Evolutionary conservation across 495 filamentous ascomycete species (phyloP).

Genomic region (Podospora pseudoanserina): DNA sequence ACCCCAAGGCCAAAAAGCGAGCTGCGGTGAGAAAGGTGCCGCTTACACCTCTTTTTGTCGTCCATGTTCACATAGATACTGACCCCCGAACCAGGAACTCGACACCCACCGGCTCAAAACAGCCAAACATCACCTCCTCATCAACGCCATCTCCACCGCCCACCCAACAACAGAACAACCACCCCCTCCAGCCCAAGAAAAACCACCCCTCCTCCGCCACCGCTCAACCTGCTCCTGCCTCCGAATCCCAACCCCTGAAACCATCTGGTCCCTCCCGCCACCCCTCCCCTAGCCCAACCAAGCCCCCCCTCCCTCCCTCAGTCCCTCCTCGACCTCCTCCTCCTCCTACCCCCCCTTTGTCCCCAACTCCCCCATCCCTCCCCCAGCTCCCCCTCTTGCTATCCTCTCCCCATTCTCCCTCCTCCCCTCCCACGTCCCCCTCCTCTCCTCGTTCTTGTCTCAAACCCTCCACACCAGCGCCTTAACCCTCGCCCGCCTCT

Average conservation of each 20-base stretch:
- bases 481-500: slow-evolving; percentile 41
- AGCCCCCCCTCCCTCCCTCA: slow-evolving; percentile 17
- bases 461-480: slow-evolving; percentile 37
- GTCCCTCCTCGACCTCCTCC: slow-evolving; percentile 41
- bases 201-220: slow-evolving; percentile 20
- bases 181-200: slow-evolving; percentile 15
- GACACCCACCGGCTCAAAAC: slow-evolving; percentile 38
- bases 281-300: slow-evolving; percentile 8
- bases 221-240: slow-evolving; percentile 17
- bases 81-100: slow-evolving; percentile 32
- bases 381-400: slow-evolving; percentile 35
- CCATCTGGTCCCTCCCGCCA: not conserved
- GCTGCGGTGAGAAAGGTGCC: slow-evolving; percentile 51
- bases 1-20: slow-evolving; percentile 51
- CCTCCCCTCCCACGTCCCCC: slow-evolving; percentile 40
- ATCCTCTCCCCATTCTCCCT: slow-evolving; percentile 38
- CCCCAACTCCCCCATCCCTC: slow-evolving; percentile 19
- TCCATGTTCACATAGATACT: not conserved
- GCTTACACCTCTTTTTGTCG: not conserved
- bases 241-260: slow-evolving; percentile 10
- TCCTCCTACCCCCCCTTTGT: slow-evolving; percentile 40
- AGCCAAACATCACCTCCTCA: slow-evolving; percentile 40
- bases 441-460: slow-evolving; percentile 40
- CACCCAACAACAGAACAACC: slow-evolving; percentile 19
- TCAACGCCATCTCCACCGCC: slow-evolving; percentile 35